phyloP scores from a whole-genome alignment of 805 yeast genomes.

The Huiozyma naganishii region DNA sequence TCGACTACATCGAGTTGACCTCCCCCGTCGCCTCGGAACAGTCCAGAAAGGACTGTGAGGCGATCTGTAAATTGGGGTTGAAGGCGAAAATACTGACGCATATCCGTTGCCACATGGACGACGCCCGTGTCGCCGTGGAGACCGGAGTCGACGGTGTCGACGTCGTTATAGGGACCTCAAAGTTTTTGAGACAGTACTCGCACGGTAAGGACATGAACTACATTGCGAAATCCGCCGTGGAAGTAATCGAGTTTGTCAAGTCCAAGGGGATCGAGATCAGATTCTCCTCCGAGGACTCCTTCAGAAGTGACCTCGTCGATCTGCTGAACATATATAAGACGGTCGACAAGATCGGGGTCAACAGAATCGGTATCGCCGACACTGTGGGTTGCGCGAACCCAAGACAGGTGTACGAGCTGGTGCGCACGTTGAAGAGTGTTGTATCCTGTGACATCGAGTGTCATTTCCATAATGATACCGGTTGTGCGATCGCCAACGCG shows the following conservation, averaged over 20 bases:
- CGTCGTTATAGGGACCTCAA: conserved; percentile 95
- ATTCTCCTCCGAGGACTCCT: conserved; percentile 93
- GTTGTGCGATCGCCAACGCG: conserved; percentile 97
- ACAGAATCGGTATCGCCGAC: conserved; percentile 98
- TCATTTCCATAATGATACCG: conserved; percentile 98
- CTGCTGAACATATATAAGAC: conserved; percentile 90
- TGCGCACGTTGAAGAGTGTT: conserved; percentile 83
- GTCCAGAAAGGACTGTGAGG: conserved; percentile 88
- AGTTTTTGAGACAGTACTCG: conserved; percentile 83
- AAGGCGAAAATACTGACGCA: conserved; percentile 94
- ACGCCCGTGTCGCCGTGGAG: conserved; percentile 91
- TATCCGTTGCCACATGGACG: conserved; percentile 98
- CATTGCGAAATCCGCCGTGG: conserved; percentile 90
- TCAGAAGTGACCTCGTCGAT: conserved; percentile 93
- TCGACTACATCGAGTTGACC: conserved; percentile 95
- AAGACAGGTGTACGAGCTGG: conserved; percentile 94
- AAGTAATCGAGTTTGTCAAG: conserved; percentile 94
- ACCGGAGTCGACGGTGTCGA: conserved; percentile 99
- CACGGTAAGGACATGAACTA: conserved; percentile 99
- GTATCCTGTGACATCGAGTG: conserved; percentile 96
- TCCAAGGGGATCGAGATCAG: conserved; percentile 93
- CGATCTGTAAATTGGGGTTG: conserved; percentile 95
- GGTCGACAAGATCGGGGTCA: conserved; percentile 93
- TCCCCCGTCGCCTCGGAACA: conserved; percentile 98
- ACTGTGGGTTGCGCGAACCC: conserved; percentile 99